A percentile compares a stretch with the other conserved stretches of the same genome.
Evolutionary conservation across 176 grass and related monocot species (phyloP).

Genomic region (Echinochloa phyllopogon): DNA sequence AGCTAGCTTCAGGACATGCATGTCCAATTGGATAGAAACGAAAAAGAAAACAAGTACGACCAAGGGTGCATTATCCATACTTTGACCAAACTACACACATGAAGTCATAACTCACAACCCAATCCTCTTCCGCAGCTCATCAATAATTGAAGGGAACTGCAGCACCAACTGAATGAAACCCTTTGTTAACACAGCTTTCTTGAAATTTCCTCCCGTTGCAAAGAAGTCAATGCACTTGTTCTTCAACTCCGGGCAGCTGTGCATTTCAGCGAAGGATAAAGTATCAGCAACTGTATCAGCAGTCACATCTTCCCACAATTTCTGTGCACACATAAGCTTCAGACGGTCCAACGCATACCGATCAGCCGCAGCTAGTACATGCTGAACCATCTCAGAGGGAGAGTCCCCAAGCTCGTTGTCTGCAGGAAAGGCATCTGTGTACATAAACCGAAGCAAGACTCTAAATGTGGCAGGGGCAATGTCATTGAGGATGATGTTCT

Average conservation of each 20-base stretch:
- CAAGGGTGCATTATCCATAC: too few relatives aligned
- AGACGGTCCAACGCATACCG: constrained; percentile 44
- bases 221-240: constrained; percentile 58
- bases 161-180: constrained; percentile 25
- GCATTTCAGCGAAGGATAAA: constrained; percentile 39
- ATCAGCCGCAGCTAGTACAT: constrained; percentile 46
- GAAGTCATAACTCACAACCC: not conserved
- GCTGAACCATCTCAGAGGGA: not conserved
- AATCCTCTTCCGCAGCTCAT: constrained; percentile 5
- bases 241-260: constrained; percentile 55
- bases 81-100: not conserved
- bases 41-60: too few relatives aligned
- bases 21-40: too few relatives aligned
- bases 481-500: constrained; percentile 20
- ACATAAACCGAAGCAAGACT: constrained; percentile 52
- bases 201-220: constrained; percentile 41
- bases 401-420: not conserved
- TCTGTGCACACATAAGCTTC: constrained; percentile 56
- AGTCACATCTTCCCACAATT: constrained; percentile 36
- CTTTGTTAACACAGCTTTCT: constrained; percentile 26
- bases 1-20: not conserved
- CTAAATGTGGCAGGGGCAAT: constrained; percentile 31
- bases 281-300: constrained; percentile 38
- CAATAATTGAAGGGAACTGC: constrained; percentile 21
- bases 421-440: constrained; percentile 38